A percentile compares a stretch with the other conserved stretches of the same genome.
These are phyloP conservation scores for Vaccinium darrowii DNA, from an alignment of 148 eudicot species.

Conservation along the genomic window DNA sequence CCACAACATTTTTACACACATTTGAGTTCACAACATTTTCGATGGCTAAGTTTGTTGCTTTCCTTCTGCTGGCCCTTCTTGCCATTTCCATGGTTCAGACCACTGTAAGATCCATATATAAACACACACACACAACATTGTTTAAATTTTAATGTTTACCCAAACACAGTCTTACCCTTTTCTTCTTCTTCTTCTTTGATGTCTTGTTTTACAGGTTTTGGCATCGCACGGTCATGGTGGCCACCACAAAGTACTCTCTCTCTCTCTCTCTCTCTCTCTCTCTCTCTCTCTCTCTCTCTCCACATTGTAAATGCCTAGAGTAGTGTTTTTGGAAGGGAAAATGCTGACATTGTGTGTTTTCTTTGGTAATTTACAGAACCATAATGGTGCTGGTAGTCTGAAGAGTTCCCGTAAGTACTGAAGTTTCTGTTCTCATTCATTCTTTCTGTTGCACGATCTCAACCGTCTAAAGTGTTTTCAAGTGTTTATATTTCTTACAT, in stretches of 20 bases:
- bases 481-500: too few species aligned
- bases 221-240: constrained; percentile 26
- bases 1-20: too few species aligned
- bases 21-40: background rate
- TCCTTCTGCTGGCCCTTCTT: constrained; percentile 34
- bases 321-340: background rate
- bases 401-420: constrained; percentile 40
- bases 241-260: constrained; percentile 19
- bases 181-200: background rate
- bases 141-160: background rate
- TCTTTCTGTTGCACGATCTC: too few species aligned
- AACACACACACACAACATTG: background rate
- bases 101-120: constrained; percentile 9
- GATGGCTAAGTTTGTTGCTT: constrained; percentile 39
- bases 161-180: background rate
- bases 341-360: constrained; percentile 4
- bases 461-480: too few species aligned
- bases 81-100: constrained; percentile 44
- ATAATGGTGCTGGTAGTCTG: constrained; percentile 44
- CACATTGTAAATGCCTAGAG: background rate
- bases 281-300: constrained; percentile 5
- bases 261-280: constrained; percentile 10
- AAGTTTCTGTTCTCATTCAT: background rate
- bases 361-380: constrained; percentile 21
- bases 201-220: constrained; percentile 12